Percentiles rank a stretch among this genome's conserved stretches.
Evolutionary conservation across 2,329 filamentous ascomycete genomes (phyloP).

Genomic region (Stagonosporopsis rhizophila): DNA sequence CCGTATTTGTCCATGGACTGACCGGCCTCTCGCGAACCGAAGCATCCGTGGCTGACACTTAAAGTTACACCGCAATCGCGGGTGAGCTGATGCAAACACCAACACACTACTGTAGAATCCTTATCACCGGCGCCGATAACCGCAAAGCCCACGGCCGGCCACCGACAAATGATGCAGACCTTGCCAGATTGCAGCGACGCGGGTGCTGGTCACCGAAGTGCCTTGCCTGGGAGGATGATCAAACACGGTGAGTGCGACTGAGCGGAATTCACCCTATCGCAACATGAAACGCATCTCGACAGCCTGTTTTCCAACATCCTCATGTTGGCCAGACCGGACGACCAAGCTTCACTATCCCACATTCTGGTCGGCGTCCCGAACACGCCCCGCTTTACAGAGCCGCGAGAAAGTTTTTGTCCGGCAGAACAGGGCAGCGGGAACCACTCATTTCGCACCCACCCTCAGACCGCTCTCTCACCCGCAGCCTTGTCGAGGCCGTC

Average conservation of each 20-base stretch:
- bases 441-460: constrained; percentile 27
- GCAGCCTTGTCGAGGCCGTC: constrained; percentile 15
- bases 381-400: constrained; percentile 33
- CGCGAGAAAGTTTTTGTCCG: constrained; percentile 29
- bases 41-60: constrained; percentile 26
- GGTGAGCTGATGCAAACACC: constrained; percentile 22
- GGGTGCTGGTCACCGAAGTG: neutral
- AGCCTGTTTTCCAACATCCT: constrained; percentile 18
- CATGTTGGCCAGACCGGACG: constrained; percentile 30
- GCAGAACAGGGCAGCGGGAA: constrained; percentile 32
- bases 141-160: neutral
- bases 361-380: constrained; percentile 26
- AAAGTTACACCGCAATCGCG: constrained; percentile 22
- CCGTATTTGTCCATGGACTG: constrained; percentile 14
- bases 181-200: neutral
- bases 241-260: constrained; percentile 11
- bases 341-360: constrained; percentile 26
- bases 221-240: constrained; percentile 5
- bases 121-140: constrained; percentile 16
- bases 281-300: constrained; percentile 29
- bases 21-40: constrained; percentile 7
- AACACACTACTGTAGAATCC: constrained; percentile 4
- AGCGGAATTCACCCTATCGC: constrained; percentile 13
- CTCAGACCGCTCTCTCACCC: constrained; percentile 30
- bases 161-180: neutral